Percentiles rank a stretch among this genome's conserved stretches.
Evolutionary conservation across 495 filamentous ascomycete genomes (phyloP).

Genomic region (Durotheca rogersii): DNA sequence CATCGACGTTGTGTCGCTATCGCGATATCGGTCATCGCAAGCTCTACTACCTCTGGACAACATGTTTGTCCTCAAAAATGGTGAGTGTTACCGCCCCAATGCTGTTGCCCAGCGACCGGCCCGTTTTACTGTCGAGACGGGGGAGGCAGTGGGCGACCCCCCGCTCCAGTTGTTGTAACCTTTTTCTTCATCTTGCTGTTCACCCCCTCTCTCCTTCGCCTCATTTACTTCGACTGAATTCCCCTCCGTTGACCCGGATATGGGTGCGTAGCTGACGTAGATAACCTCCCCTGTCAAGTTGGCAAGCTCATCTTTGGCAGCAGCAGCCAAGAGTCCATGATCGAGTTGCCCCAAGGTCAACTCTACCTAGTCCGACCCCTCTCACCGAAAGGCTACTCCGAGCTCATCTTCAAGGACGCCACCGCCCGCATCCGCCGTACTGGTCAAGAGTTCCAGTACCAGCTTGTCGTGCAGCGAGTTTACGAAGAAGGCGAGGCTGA

Average conservation of each 20-base stretch:
- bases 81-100: slow-evolving; percentile 28
- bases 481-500: slow-evolving; percentile 98
- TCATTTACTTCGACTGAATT: too few relatives aligned
- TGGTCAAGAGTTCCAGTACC: slow-evolving; percentile 92
- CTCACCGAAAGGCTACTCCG: slow-evolving; percentile 94
- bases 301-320: slow-evolving; percentile 91
- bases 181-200: not conserved
- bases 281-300: slow-evolving; percentile 53
- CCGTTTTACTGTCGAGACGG: not conserved
- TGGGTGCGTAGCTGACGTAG: slow-evolving; percentile 24
- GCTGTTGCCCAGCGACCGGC: slow-evolving; percentile 1
- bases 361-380: slow-evolving; percentile 94
- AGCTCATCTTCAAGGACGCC: slow-evolving; percentile 98
- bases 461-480: slow-evolving; percentile 91
- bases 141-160: not conserved
- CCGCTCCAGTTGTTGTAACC: not conserved
- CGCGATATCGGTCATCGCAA: slow-evolving; percentile 4
- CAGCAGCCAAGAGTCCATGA: slow-evolving; percentile 85
- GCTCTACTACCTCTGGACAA: slow-evolving; percentile 7
- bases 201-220: not conserved
- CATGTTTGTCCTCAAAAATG: slow-evolving; percentile 42
- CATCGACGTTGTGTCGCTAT: not conserved
- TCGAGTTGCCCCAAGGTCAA: slow-evolving; percentile 91
- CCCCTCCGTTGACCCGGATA: too few relatives aligned
- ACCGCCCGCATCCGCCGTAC: slow-evolving; percentile 88